phyloP scores from a whole-genome alignment of 2,329 filamentous ascomycete species.

The Epichloe sylvatica region DNA sequence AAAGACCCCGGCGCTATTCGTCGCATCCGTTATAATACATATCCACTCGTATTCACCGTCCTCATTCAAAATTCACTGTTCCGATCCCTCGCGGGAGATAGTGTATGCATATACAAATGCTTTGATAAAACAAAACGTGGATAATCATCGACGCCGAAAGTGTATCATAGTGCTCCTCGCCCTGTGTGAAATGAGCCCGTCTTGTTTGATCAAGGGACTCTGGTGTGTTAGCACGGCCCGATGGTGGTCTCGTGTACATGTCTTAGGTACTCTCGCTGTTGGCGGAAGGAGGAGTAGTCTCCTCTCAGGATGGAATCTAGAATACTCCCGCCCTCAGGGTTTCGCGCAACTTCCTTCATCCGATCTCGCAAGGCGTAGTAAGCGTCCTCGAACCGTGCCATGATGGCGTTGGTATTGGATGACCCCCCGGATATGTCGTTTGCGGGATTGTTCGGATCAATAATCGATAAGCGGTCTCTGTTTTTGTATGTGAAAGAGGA shows the following conservation, averaged over 20 bases:
- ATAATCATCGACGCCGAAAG: background rate
- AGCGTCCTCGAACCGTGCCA: slow-evolving; percentile 55
- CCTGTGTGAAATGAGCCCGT: too few species aligned
- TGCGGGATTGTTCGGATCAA: slow-evolving; percentile 71
- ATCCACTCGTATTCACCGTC: background rate
- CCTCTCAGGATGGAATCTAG: slow-evolving; percentile 60
- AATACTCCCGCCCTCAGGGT: slow-evolving; percentile 28
- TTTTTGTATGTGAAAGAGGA: slow-evolving; percentile 41
- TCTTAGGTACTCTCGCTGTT: slow-evolving; percentile 51
- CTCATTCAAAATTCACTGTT: background rate
- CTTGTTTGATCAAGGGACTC: background rate
- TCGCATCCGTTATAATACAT: slow-evolving; percentile 7
- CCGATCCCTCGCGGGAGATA: slow-evolving; percentile 1
- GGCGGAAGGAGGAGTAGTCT: slow-evolving; percentile 61
- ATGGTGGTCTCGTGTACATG: slow-evolving; percentile 32
- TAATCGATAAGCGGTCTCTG: slow-evolving; percentile 61
- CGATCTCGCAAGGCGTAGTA: slow-evolving; percentile 41
- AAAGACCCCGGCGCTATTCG: slow-evolving; percentile 2
- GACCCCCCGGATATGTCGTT: slow-evolving; percentile 98
- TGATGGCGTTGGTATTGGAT: slow-evolving; percentile 51
- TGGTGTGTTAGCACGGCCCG: slow-evolving; percentile 19
- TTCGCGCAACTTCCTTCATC: slow-evolving; percentile 37
- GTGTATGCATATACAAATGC: background rate
- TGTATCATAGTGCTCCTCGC: background rate
- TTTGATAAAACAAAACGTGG: background rate